phyloP scores from a whole-genome alignment of 1,284 basidiomycete genomes.

The Xerocomus minutiporus region DNA sequence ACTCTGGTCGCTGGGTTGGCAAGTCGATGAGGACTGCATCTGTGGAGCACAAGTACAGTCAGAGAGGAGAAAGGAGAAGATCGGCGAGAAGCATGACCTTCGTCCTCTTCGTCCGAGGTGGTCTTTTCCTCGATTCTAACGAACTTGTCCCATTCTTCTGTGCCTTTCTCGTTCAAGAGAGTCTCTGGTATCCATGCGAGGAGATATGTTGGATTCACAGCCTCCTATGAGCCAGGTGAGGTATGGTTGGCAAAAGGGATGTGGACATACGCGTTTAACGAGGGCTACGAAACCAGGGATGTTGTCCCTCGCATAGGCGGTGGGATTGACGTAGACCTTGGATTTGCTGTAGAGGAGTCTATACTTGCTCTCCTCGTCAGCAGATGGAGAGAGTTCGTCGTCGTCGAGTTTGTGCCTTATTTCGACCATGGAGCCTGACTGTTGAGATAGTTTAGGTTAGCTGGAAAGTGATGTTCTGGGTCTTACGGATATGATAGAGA shows the following conservation, averaged over 20 bases:
- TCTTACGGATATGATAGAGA: conserved; percentile 45
- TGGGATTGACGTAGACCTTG: conserved; percentile 93
- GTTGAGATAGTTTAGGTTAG: neutral
- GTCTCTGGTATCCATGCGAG: conserved; percentile 85
- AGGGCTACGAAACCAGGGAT: conserved; percentile 89
- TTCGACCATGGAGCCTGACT: conserved; percentile 76
- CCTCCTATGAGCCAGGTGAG: conserved; percentile 48
- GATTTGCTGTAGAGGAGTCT: conserved; percentile 84
- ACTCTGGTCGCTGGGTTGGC: conserved; percentile 72
- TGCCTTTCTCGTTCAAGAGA: conserved; percentile 69
- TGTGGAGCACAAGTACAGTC: conserved; percentile 28
- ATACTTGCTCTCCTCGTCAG: conserved; percentile 55
- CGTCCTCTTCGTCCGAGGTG: conserved; percentile 59
- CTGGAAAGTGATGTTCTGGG: neutral
- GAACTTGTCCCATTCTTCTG: conserved; percentile 81
- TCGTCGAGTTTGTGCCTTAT: conserved; percentile 48
- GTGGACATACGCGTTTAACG: conserved; percentile 66
- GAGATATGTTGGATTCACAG: conserved; percentile 65
- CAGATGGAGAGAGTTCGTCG: conserved; percentile 24
- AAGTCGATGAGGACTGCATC: conserved; percentile 77
- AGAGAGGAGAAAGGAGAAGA: neutral
- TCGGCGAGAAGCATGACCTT: conserved; percentile 42
- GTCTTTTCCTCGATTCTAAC: conserved; percentile 71
- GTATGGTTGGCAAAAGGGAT: neutral
- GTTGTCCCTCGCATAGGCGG: conserved; percentile 87